phyloP scores from a whole-genome alignment of 495 filamentous ascomycete species.

The Amorphotheca resinae region DNA sequence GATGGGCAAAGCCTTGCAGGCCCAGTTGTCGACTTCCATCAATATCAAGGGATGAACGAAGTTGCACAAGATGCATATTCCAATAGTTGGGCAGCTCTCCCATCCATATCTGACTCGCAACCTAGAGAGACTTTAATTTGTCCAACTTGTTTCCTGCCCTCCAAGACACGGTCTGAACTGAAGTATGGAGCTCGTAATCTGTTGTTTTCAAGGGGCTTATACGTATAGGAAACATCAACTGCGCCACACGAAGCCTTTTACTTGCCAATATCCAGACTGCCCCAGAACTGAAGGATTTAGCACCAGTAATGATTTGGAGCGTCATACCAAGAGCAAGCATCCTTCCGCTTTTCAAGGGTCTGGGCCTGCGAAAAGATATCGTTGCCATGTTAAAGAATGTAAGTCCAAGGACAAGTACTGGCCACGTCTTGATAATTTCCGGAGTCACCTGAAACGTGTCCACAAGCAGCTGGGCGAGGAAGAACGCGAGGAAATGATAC shows the following conservation, averaged over 20 bases:
- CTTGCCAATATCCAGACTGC: slow-evolving; percentile 51
- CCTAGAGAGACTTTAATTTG: slow-evolving; percentile 17
- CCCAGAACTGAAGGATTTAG: slow-evolving; percentile 55
- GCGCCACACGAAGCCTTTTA: slow-evolving; percentile 62
- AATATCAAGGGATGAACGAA: slow-evolving; percentile 6
- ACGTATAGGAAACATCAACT: slow-evolving; percentile 63
- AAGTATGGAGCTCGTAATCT: slow-evolving; percentile 19
- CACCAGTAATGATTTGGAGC: slow-evolving; percentile 66
- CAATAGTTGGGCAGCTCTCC: slow-evolving; percentile 15
- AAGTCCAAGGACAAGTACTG: slow-evolving; percentile 61
- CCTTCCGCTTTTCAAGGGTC: slow-evolving; percentile 24
- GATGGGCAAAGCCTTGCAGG: slow-evolving; percentile 17
- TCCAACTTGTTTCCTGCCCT: slow-evolving; percentile 21
- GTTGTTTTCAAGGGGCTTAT: slow-evolving; percentile 1
- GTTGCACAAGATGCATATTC: background rate
- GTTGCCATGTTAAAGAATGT: slow-evolving; percentile 54
- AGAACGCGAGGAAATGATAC: slow-evolving; percentile 15
- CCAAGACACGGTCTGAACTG: slow-evolving; percentile 37
- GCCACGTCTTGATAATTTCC: slow-evolving; percentile 88
- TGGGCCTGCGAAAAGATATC: slow-evolving; percentile 45
- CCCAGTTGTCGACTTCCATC: slow-evolving; percentile 11
- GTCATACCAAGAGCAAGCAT: slow-evolving; percentile 63
- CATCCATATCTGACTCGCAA: slow-evolving; percentile 1
- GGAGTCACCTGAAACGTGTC: slow-evolving; percentile 69
- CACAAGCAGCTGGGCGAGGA: slow-evolving; percentile 38